Conservation (phyloP, 2,329 filamentous ascomycete genomes). For the Neofusicoccum sp. region DNA sequence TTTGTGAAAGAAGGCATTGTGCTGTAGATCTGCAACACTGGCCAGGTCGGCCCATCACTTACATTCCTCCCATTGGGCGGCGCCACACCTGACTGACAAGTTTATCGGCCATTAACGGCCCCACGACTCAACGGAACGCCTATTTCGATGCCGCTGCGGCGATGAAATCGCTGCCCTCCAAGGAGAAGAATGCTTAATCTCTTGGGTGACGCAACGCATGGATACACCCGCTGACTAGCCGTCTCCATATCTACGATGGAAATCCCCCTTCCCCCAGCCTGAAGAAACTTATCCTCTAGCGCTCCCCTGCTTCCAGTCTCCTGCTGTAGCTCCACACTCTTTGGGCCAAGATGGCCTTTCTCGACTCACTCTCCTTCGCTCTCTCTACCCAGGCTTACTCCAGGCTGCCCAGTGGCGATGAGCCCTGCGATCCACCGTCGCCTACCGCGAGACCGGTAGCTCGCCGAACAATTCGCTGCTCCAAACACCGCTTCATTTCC, state of each 20-base stretch:
- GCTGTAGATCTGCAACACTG: background rate
- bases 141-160: no score
- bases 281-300: background rate
- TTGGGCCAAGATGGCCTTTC: conserved; percentile 4
- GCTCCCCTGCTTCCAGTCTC: background rate
- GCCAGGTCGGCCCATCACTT: background rate
- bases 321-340: background rate
- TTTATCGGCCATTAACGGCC: background rate
- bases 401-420: background rate
- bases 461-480: background rate
- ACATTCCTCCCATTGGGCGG: background rate
- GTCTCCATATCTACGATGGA: background rate
- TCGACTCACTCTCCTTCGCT: background rate
- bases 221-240: background rate
- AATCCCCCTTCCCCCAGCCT: background rate
- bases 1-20: background rate
- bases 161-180: no score
- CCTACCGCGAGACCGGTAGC: background rate
- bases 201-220: background rate
- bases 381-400: background rate
- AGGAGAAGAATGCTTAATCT: background rate
- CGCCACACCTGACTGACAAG: background rate
- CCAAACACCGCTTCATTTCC: background rate
- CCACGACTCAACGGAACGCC: background rate
- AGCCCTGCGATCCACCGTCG: background rate